Base-by-base conservation (phyloP, 2,329 filamentous ascomycete genomes). In the Cladobotryum mycophilum region DNA sequence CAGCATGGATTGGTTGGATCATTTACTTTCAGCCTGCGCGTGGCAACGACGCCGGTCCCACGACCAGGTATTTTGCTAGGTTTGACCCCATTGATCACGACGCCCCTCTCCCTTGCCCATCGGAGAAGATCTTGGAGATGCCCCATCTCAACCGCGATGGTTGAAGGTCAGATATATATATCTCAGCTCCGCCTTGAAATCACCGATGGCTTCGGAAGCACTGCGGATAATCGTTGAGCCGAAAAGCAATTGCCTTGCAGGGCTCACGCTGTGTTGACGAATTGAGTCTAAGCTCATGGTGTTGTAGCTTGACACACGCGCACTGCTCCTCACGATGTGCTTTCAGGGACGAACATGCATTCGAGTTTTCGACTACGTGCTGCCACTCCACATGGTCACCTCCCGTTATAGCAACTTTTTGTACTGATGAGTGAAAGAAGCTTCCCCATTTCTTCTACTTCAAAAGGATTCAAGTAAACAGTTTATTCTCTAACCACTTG, bases 21-120 rank as follows among this genome's bases (percentile, higher is more conserved):
- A 59, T 30, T 30, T 69, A 86, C 85, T 69, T 84, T 71, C 54
- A 90, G 76, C 13, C 75, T 70, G 35, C 76, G 75, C 4, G 79
- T 82, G 1, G 87, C 83, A 46, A 89, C 74, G 48, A 93, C 81
- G 17, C 89, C 88, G 45, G 90, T 75, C 12, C 89, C 89, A 42
- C 85, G 76, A 5, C 82, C 84, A 5, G 82, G 78, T 18, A 93
- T 81, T 34, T 71, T 72, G 17, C 80, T 75, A 2, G 87, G 83
- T 6, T 72, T 72, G 45, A 93, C 79, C 25, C 82, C 82, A 59
- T 83, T 75, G 56, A 89, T 76, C 37, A 44, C 37, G 14, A 58
- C 45, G 17, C 55, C 56, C 13, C 45, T 30, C 11, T 22, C 4
- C 12, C 47, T 37, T 5, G 54, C 51, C 38, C 49, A 51, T n/a